Base-by-base conservation (phyloP, 1,284 basidiomycete genomes). In the Cutaneotrichosporon sp. region DNA sequence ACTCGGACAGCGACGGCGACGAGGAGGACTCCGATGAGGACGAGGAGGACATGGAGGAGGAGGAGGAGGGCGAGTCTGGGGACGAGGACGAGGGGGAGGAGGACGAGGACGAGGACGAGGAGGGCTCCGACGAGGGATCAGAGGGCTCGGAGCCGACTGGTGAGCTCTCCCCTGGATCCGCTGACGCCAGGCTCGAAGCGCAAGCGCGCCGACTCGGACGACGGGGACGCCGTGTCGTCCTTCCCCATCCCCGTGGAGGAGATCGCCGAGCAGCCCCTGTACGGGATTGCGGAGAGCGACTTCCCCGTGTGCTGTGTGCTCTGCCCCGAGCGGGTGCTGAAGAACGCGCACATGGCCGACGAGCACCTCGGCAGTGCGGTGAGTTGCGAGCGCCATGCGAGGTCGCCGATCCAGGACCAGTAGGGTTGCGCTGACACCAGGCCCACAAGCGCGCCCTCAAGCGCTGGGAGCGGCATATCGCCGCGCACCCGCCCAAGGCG, bases 301-400 rank as follows among this genome's bases (percentile, higher is more conserved):
- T 66, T 60, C 20, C 86, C 54, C 81, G 85, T 24, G 83, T 83
- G 81, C 29, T 92, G 91, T 72, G 82, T 89, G 4, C 73, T 89
- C 10, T 93, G 91, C 76, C 90, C 88, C 6, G 87, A 87, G 34
- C 91, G 89, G 72, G 69, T 84, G 20, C 81, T 93, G 56, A 91
- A 91, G 77, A 85, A 85, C 58, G 64, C 72, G 14, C 82, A 81
- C 56, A 87, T 89, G 85, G 81, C 84, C 16, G 79, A 83, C 60
- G 78, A 84, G 13, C 91, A 93, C 78, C 79, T 83, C 60, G 80
- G 79, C 20, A 88, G 89, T 55, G 85, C 84, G 72, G 90, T 87
- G 82, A 78, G 88, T 86, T 69, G 63, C 14, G 18, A 16, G 18
- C 36, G 24, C 22, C n/a, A n/a, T n/a, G n/a, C n/a, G n/a, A n/a